Conservation (phyloP, 306 rosid species). For the Prunus padus region DNA sequence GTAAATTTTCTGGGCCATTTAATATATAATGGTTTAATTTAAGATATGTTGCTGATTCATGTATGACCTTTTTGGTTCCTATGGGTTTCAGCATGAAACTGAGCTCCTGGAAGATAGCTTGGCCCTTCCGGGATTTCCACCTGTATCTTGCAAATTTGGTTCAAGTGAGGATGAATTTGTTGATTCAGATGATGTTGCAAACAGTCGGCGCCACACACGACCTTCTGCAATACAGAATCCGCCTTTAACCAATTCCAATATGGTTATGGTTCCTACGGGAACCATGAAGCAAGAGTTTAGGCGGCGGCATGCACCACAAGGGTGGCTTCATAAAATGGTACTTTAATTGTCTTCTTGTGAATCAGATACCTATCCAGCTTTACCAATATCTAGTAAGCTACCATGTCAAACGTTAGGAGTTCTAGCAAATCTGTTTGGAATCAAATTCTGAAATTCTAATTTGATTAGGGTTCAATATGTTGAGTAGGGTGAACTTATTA, state of each 20-base stretch:
- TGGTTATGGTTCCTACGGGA: constrained; percentile 52
- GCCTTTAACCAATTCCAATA: constrained; percentile 48
- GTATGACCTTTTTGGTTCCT: too few species aligned
- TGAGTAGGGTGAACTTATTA: too few species aligned
- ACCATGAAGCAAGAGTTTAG: constrained; percentile 66
- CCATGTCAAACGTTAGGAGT: too few species aligned
- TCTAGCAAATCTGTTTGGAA: too few species aligned
- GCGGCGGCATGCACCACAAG: constrained; percentile 65
- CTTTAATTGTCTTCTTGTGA: background rate
- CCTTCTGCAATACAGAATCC: constrained; percentile 42
- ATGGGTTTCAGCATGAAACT: constrained; percentile 46
- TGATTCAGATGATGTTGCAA: too few species aligned
- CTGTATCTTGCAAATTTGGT: too few species aligned
- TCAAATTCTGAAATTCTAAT: too few species aligned
- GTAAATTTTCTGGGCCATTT: background rate
- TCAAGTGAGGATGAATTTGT: too few species aligned
- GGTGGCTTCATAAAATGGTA: constrained; percentile 98
- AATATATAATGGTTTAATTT: constrained; percentile 9
- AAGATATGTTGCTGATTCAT: background rate
- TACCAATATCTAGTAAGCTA: too few species aligned
- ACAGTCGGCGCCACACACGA: constrained; percentile 54
- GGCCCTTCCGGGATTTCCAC: too few species aligned
- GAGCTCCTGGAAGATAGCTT: too few species aligned
- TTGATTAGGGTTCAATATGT: too few species aligned
- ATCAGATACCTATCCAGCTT: background rate